Conservation (phyloP, 1,284 basidiomycete genomes). For the Anthracocystis setariae region DNA sequence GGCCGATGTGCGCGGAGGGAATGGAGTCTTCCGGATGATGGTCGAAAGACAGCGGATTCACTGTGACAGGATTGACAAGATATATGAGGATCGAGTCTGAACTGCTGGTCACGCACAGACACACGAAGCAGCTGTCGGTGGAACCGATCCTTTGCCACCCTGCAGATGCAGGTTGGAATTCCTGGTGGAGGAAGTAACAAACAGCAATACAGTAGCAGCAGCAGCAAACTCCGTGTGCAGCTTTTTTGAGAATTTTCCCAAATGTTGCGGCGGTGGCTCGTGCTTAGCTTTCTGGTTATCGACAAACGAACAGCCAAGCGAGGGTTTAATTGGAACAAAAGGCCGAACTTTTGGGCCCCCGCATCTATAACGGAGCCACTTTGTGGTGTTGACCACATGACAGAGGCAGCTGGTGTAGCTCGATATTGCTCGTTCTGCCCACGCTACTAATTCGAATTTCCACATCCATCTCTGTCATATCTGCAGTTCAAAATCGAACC, state of each 20-base stretch:
- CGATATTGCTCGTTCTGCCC: too few relatives aligned
- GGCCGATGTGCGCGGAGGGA: background rate
- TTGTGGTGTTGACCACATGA: background rate
- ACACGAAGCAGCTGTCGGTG: background rate
- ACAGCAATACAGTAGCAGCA: background rate
- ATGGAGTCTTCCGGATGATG: background rate
- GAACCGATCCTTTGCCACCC: constrained; percentile 9
- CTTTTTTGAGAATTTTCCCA: background rate
- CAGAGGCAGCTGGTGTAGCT: too few relatives aligned
- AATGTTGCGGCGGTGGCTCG: constrained; percentile 12
- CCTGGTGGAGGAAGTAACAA: background rate
- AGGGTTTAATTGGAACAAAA: background rate
- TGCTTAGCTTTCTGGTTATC: constrained; percentile 4
- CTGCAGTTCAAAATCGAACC: too few relatives aligned
- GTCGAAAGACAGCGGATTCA: background rate
- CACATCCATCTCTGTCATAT: too few relatives aligned
- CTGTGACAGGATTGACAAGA: background rate
- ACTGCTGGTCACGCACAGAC: background rate
- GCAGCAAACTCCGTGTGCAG: background rate
- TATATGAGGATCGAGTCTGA: background rate
- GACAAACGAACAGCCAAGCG: constrained; percentile 2
- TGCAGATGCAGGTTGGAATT: background rate
- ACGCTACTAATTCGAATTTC: too few relatives aligned
- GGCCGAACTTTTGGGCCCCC: constrained; percentile 14
- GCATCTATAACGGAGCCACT: constrained; percentile 3